Evolutionary conservation across 352 stramenopile genomes (phyloP).

Genomic region (Blastocystis sp.): DNA sequence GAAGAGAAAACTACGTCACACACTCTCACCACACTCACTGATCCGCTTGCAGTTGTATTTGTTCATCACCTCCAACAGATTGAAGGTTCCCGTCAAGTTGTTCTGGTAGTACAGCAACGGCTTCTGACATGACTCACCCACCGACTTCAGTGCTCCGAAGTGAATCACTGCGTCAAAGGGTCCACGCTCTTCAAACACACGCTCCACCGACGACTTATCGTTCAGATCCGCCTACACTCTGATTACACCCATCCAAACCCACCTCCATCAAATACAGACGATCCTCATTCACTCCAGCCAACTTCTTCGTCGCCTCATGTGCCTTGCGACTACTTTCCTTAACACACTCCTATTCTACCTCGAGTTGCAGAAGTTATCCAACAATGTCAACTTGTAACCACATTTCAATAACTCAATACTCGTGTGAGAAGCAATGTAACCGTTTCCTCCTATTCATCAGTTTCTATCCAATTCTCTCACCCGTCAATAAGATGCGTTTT

Average conservation of each 20-base stretch:
- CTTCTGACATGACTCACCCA: constrained; percentile 69
- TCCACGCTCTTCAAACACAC: constrained; percentile 67
- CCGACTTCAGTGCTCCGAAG: constrained; percentile 76
- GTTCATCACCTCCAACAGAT: constrained; percentile 67
- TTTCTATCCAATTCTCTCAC: neutral
- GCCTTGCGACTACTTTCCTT: constrained; percentile 61
- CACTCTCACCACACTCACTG: neutral
- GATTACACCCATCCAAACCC: neutral
- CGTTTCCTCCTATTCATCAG: constrained; percentile 65
- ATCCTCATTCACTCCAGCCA: constrained; percentile 61
- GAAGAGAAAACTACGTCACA: constrained; percentile 68
- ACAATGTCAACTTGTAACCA: constrained; percentile 71
- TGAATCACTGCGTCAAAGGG: constrained; percentile 70
- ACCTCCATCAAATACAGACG: constrained; percentile 48
- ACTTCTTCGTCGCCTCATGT: constrained; percentile 65
- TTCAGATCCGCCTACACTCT: constrained; percentile 62
- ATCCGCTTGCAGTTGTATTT: constrained; percentile 64
- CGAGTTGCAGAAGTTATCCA: constrained; percentile 77
- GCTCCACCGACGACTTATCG: constrained; percentile 62
- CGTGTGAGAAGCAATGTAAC: constrained; percentile 79
- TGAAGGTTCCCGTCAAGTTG: constrained; percentile 70
- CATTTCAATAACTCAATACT: constrained; percentile 70
- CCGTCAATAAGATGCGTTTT: constrained; percentile 45
- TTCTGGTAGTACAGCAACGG: constrained; percentile 74
- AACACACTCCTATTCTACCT: neutral